Percentiles rank a stretch among this genome's conserved stretches.
Evolutionary conservation across 345 rosid species (phyloP).

Genomic region (Brassica incana): DNA sequence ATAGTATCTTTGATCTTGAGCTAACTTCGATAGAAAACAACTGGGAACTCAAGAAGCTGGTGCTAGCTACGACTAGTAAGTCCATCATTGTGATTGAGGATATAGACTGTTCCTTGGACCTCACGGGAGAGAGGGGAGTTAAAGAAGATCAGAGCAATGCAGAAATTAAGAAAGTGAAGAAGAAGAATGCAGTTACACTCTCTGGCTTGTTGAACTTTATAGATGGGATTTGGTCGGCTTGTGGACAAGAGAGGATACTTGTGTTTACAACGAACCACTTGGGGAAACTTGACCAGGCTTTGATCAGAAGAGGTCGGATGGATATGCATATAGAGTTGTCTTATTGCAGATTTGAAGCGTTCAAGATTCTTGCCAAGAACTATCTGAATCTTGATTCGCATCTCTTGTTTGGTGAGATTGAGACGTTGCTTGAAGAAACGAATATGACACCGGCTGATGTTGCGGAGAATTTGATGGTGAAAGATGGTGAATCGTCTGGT

Average conservation of each 20-base stretch:
- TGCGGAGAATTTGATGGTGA: conserved; percentile 48
- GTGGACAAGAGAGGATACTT: conserved; percentile 43
- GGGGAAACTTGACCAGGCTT: conserved; percentile 45
- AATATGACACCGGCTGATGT: conserved; percentile 48
- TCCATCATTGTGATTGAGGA: conserved; percentile 50
- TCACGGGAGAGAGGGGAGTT: conserved; percentile 40
- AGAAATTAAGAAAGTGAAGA: background rate
- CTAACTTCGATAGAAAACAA: conserved; percentile 37
- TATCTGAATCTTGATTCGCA: conserved; percentile 45
- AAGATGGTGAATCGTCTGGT: conserved; percentile 22
- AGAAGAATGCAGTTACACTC: conserved; percentile 39
- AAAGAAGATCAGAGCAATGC: conserved; percentile 3
- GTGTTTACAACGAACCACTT: conserved; percentile 47
- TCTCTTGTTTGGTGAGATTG: conserved; percentile 32
- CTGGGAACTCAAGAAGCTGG: conserved; percentile 42
- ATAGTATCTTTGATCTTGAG: conserved; percentile 46
- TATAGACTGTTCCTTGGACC: conserved; percentile 47
- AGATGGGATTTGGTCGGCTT: conserved; percentile 54
- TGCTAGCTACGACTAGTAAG: conserved; percentile 39
- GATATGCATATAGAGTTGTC: conserved; percentile 48
- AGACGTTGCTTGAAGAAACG: conserved; percentile 33
- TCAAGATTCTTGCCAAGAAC: conserved; percentile 47
- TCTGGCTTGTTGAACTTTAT: conserved; percentile 49
- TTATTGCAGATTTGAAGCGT: conserved; percentile 48
- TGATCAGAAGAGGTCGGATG: conserved; percentile 50